Conservation (phyloP, 225 moss, liverwort and hornwort species). For the Straminergon stramineum region DNA sequence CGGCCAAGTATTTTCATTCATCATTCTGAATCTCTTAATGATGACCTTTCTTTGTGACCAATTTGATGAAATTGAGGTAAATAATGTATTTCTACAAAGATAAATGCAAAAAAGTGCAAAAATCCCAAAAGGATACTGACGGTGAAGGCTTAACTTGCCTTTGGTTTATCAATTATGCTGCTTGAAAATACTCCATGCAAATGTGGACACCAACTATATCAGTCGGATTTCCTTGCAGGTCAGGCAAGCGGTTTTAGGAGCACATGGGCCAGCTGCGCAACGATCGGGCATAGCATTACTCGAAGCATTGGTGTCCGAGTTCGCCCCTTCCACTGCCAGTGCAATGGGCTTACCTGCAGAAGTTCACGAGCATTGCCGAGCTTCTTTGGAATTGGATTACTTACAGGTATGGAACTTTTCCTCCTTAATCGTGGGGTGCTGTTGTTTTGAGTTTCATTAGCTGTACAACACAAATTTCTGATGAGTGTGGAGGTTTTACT, state of each 20-base stretch:
- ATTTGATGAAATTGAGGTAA: background rate
- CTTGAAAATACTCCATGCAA: background rate
- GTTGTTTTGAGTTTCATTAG: background rate
- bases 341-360: slow-evolving; percentile 99
- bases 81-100: background rate
- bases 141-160: background rate
- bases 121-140: background rate
- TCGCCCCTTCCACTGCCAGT: slow-evolving; percentile 98
- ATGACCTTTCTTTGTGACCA: background rate
- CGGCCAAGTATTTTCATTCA: background rate
- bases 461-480: background rate
- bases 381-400: slow-evolving; percentile 91
- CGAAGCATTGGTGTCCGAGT: slow-evolving; percentile 94
- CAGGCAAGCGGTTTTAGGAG: slow-evolving; percentile 78
- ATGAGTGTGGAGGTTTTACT: background rate
- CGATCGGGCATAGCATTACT: slow-evolving; percentile 87
- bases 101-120: background rate
- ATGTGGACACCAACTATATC: background rate
- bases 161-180: background rate
- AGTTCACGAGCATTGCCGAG: slow-evolving; percentile 96
- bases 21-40: background rate
- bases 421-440: background rate
- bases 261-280: slow-evolving; percentile 93
- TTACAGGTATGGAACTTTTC: slow-evolving; percentile 52
- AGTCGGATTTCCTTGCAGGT: slow-evolving; percentile 45